Conservation (phyloP, 2,329 filamentous ascomycete genomes). For the Camillea tinctor region DNA sequence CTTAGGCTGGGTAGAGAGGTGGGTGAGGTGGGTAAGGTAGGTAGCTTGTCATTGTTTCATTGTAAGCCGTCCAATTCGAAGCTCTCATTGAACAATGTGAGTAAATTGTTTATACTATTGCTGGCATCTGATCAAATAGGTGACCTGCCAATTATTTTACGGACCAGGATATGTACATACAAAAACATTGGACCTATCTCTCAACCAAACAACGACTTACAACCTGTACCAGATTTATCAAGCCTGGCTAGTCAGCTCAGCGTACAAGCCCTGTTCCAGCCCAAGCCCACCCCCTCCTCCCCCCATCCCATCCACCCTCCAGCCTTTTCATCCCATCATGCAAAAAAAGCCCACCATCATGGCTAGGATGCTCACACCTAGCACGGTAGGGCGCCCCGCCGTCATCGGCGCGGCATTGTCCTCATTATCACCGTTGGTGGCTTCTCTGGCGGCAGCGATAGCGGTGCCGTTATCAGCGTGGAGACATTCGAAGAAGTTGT, state of each 20-base stretch:
- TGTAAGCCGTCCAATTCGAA: not conserved
- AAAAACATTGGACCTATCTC: no score
- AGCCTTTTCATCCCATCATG: not conserved
- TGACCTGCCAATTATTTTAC: no score
- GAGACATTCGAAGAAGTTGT: not conserved
- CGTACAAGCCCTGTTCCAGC: no score
- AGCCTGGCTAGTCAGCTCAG: no score
- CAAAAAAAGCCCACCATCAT: not conserved
- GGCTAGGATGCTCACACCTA: not conserved
- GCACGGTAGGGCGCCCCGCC: not conserved
- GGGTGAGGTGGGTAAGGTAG: no score
- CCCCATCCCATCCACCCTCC: no score
- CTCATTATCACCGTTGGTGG: not conserved
- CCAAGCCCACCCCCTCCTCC: no score
- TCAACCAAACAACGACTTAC: no score
- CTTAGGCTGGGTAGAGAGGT: no score
- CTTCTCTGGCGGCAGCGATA: not conserved
- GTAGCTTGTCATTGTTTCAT: not conserved
- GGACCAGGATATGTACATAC: no score
- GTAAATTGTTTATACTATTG: not conserved
- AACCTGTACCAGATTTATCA: no score
- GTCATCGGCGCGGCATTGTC: not conserved
- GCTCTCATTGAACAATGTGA: not conserved
- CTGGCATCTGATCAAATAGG: not conserved
- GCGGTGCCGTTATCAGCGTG: not conserved